phyloP scores from a whole-genome alignment of 148 eudicot species.

The Heliosperma pusillum region DNA sequence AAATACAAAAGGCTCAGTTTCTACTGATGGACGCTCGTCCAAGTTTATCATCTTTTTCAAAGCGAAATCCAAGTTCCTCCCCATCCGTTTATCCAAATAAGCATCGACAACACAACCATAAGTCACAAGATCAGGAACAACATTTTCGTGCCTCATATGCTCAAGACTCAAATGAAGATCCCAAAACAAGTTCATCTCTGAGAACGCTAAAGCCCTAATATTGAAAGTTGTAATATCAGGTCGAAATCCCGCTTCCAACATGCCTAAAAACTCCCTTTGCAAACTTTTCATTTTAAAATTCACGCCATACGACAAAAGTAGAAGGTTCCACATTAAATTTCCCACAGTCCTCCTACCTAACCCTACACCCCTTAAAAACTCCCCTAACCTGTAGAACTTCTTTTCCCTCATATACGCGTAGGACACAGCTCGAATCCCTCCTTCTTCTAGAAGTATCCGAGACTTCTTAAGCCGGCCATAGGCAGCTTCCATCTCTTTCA shows the following conservation, averaged over 20 bases:
- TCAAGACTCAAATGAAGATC: conserved; percentile 87
- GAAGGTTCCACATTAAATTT: conserved; percentile 84
- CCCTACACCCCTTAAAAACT: conserved; percentile 73
- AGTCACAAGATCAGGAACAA: conserved; percentile 90
- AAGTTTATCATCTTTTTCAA: conserved; percentile 47
- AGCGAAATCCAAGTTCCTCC: conserved; percentile 70
- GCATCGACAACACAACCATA: conserved; percentile 95
- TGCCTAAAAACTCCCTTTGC: conserved; percentile 74
- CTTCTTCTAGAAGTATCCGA: conserved; percentile 61
- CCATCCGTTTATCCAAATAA: conserved; percentile 71
- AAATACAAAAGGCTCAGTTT: conserved; percentile 64
- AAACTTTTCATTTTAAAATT: conserved; percentile 94
- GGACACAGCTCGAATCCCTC: conserved; percentile 58
- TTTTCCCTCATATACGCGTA: conserved; percentile 51
- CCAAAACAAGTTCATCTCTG: conserved; percentile 85
- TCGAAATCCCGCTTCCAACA: conserved; percentile 71
- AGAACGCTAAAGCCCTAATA: conserved; percentile 70
- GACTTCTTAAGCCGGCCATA: conserved; percentile 64
- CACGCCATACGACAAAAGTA: conserved; percentile 83
- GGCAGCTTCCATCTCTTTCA: conserved; percentile 56
- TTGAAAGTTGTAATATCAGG: conserved; percentile 82
- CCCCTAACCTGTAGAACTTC: conserved; percentile 61
- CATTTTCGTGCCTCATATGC: conserved; percentile 68
- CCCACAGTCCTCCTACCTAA: conserved; percentile 75
- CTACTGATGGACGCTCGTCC: conserved; percentile 42